Percentiles rank a stretch among this genome's conserved stretches.
Evolutionary conservation across 768 basidiomycete species (phyloP).

Genomic region (Phlebiopsis flavidoalba): DNA sequence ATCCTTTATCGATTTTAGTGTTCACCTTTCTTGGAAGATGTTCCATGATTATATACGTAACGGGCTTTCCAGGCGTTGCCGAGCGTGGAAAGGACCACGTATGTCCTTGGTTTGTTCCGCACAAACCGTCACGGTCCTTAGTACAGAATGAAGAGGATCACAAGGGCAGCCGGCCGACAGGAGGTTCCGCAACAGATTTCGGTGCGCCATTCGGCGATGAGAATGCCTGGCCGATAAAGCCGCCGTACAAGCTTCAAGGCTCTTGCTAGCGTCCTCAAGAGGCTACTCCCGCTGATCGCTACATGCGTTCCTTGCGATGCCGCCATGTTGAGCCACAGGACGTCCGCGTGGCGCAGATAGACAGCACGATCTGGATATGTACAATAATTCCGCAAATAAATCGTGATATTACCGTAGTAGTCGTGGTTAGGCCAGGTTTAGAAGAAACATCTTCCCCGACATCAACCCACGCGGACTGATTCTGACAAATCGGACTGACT

Average conservation of each 20-base stretch:
- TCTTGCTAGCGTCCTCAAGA: background rate
- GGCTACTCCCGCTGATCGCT: background rate
- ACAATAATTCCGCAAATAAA: background rate
- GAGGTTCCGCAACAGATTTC: background rate
- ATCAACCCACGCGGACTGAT: background rate
- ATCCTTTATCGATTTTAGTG: background rate
- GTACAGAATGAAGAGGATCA: background rate
- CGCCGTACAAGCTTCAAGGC: background rate
- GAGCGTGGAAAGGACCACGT: slow-evolving; percentile 1
- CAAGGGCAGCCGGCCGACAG: slow-evolving; percentile 7
- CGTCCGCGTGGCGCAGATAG: background rate
- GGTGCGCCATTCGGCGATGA: background rate
- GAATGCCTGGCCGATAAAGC: background rate
- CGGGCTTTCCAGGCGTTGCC: background rate
- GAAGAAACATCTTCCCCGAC: background rate
- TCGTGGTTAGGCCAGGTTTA: background rate
- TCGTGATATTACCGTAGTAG: background rate
- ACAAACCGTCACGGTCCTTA: background rate
- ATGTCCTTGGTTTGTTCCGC: slow-evolving; percentile 11
- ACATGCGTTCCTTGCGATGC: background rate
- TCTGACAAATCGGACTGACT: background rate
- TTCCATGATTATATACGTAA: background rate
- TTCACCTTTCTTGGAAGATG: background rate
- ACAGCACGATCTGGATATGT: background rate
- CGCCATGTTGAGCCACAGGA: background rate